Evolutionary conservation across 768 basidiomycete species (phyloP).

Genomic region (Candolleomyces eurysporus): DNA sequence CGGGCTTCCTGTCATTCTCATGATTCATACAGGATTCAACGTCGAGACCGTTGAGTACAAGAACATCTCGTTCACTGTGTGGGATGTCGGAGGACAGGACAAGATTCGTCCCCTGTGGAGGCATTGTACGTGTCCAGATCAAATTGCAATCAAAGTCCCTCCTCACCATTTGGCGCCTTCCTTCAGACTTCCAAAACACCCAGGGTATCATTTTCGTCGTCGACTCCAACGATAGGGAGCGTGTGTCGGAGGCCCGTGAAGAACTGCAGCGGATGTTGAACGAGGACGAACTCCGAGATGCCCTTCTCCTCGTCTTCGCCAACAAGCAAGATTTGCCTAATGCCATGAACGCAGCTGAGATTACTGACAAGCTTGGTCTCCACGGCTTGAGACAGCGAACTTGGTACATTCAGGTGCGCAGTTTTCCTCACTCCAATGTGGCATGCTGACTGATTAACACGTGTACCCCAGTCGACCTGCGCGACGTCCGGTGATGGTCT

Average conservation of each 20-base stretch:
- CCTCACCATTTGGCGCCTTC: constrained; percentile 16
- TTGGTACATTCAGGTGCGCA: constrained; percentile 92
- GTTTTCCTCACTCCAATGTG: constrained; percentile 4
- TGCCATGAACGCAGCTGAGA: constrained; percentile 99
- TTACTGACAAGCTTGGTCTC: constrained; percentile 98
- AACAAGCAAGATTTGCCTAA: constrained; percentile 99
- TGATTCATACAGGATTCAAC: constrained; percentile 80
- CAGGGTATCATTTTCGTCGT: constrained; percentile 99
- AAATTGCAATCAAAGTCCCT: constrained; percentile 11
- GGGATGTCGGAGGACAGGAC: constrained; percentile 99
- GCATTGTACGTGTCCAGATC: constrained; percentile 76
- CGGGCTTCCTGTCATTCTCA: constrained; percentile 17
- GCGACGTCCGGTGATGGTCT: constrained; percentile 98
- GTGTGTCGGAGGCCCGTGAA: constrained; percentile 98
- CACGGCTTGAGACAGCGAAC: constrained; percentile 95
- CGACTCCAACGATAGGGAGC: constrained; percentile 99
- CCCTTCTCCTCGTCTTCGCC: constrained; percentile 97
- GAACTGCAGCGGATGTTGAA: constrained; percentile 99
- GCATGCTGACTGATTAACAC: constrained; percentile 10
- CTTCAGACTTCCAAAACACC: constrained; percentile 98
- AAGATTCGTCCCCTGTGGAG: constrained; percentile 99
- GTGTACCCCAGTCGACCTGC: constrained; percentile 75
- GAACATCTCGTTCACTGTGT: constrained; percentile 99
- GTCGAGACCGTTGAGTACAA: constrained; percentile 99
- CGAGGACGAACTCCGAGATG: constrained; percentile 98